phyloP scores from a whole-genome alignment of 768 basidiomycete species.

The Leccinum uliginosum region DNA sequence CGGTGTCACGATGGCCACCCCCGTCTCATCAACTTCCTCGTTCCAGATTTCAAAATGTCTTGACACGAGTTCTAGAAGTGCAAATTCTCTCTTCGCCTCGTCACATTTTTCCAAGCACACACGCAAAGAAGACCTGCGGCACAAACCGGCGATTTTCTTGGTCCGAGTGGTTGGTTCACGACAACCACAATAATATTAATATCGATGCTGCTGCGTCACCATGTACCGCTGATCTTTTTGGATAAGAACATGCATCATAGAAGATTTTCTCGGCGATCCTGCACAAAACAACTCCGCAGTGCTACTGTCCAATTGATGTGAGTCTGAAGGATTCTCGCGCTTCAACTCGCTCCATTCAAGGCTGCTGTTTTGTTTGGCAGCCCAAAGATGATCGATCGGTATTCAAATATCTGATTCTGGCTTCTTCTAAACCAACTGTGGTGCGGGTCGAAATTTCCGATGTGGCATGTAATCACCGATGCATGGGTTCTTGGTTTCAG shows the following conservation, averaged over 20 bases:
- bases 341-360: constrained; percentile 2
- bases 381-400: background rate
- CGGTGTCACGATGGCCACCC: background rate
- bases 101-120: background rate
- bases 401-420: background rate
- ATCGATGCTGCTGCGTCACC: constrained; percentile 1
- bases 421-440: background rate
- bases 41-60: background rate
- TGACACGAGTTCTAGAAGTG: constrained; percentile 20
- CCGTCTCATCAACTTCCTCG: constrained; percentile 38
- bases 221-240: background rate
- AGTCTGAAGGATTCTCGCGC: background rate
- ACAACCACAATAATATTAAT: background rate
- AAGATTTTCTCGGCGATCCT: constrained; percentile 48
- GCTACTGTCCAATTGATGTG: constrained; percentile 30
- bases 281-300: constrained; percentile 38
- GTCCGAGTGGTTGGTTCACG: background rate
- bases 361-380: constrained; percentile 8
- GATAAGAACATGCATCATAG: constrained; percentile 46
- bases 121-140: background rate
- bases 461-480: constrained; percentile 17
- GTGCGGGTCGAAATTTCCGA: background rate
- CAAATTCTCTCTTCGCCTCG: background rate
- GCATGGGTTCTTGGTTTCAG: background rate
- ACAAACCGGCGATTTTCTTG: background rate